Percentiles rank a stretch among this genome's conserved stretches.
Conservation (phyloP, 1,284 basidiomycete species). For the Boletus smithii region DNA sequence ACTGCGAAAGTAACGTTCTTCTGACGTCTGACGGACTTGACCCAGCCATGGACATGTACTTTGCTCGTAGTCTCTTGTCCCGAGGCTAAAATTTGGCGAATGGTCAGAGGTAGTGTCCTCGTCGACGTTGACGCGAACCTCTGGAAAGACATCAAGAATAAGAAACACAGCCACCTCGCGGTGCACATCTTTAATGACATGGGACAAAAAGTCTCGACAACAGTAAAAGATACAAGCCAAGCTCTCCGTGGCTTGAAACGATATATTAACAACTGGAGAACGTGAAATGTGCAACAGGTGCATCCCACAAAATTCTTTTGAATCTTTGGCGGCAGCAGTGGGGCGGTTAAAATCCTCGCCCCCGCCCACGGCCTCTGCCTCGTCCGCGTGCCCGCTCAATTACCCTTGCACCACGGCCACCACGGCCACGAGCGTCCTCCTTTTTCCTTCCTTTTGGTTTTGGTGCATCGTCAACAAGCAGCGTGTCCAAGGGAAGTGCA, state of each 20-base stretch:
- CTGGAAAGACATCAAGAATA: conserved; percentile 24
- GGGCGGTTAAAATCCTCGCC: conserved; percentile 37
- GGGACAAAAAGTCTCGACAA: conserved; percentile 11
- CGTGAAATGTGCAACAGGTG: conserved; percentile 5
- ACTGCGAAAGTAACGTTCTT: conserved; percentile 85
- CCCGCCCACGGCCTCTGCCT: conserved; percentile 51
- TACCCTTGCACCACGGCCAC: conserved; percentile 42
- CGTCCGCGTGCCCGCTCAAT: conserved; percentile 46
- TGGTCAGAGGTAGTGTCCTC: conserved; percentile 45
- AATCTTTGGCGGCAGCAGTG: background rate
- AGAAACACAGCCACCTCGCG: too few species aligned
- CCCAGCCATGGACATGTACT: conserved; percentile 68
- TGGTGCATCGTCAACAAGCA: conserved; percentile 96
- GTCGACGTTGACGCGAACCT: conserved; percentile 30
- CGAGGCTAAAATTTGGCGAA: conserved; percentile 51
- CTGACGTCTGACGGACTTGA: conserved; percentile 80
- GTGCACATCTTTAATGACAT: too few species aligned
- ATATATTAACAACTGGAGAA: conserved; percentile 21
- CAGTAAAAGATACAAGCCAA: conserved; percentile 27
- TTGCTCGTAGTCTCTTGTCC: conserved; percentile 12
- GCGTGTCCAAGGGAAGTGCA: conserved; percentile 91
- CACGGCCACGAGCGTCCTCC: conserved; percentile 65
- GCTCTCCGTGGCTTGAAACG: conserved; percentile 10
- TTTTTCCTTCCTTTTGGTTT: conserved; percentile 91
- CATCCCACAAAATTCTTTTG: conserved; percentile 12